Evolutionary conservation across 2,329 filamentous ascomycete species (phyloP), one percentile per base, ranked within the genome.

Genomic region (Fonsecaea nubica): DNA sequence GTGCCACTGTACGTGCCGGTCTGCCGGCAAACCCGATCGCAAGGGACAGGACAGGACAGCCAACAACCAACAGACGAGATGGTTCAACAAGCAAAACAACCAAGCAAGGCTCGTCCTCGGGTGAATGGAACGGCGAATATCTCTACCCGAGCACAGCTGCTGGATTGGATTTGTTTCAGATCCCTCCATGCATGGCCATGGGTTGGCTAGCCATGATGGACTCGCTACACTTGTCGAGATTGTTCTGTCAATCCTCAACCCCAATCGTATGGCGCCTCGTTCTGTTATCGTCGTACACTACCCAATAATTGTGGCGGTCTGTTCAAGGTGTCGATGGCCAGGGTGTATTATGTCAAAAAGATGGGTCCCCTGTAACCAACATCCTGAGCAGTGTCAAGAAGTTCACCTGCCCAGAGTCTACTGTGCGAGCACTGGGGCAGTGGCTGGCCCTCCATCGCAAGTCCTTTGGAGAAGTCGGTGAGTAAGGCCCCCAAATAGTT

Each of bases 161-260:
- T n/a, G 38, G 25, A 59, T 42, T 54, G 58, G 58, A 52, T 61
- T 33, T 53, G 58, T 61, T 61, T 53, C 58, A 61, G 45, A 53
- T 35, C 45, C 58, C 40, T 53, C 48, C 25, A 25, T 25, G 25
- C 25, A 25, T 25, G 25, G 2, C 25, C 25, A 40, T 7, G 52
- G 45, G 45, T 52, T 52, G 35, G 21, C 13, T 6, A 4, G 15
- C 25, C 25, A 25, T 25, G 25, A 25, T 25, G 25, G 25, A 25
- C 25, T 25, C 25, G 3, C 25, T 25, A 25, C 25, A 25, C 25
- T 25, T 25, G 25, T 25, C 25, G 25, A 25, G 6, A 52, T 10
- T 36, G 45, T 53, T 33, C 13, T 21, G 5, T 36, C 21, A 13
- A 4, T 18, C 13, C n/a, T 21, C n/a, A 30, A 33, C 12, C 38